A percentile compares a stretch with the other conserved stretches of the same genome.
These are phyloP conservation scores for Chrysanthemum makinoi DNA, from an alignment of 129 eudicot genomes.

Conservation along the genomic window DNA sequence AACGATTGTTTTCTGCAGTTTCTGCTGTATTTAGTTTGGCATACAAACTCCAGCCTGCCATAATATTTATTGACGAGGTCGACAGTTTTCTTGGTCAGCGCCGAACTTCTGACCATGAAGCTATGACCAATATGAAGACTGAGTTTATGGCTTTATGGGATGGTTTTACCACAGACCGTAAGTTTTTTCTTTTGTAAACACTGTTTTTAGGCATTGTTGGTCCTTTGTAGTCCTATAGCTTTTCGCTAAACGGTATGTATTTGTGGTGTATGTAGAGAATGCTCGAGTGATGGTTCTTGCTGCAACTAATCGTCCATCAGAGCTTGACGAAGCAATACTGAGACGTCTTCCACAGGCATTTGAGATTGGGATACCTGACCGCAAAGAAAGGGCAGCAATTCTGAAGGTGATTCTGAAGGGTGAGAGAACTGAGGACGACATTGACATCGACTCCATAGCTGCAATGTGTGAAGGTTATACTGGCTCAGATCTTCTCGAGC, in stretches of 20 bases:
- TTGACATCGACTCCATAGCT: constrained; percentile 65
- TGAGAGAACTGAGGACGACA: constrained; percentile 59
- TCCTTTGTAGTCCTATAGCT: not conserved
- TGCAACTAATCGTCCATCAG: constrained; percentile 95
- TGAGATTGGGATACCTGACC: constrained; percentile 84
- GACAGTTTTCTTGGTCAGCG: constrained; percentile 95
- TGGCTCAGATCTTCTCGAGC: constrained; percentile 89
- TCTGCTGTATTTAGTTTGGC: constrained; percentile 93
- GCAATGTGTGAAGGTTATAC: constrained; percentile 76
- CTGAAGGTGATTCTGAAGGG: constrained; percentile 72
- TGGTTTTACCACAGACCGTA: constrained; percentile 94
- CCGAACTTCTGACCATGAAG: constrained; percentile 76
- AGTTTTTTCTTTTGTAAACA: constrained; percentile 24
- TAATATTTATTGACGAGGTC: constrained; percentile 93
- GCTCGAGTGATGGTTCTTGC: constrained; percentile 94
- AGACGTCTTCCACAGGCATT: constrained; percentile 92
- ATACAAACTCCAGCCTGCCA: constrained; percentile 88
- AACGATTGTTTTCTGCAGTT: constrained; percentile 50
- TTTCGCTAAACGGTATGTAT: not conserved
- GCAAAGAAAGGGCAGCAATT: constrained; percentile 62
- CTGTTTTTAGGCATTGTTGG: not conserved
- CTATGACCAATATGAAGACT: constrained; percentile 81
- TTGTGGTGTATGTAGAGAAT: constrained; percentile 44
- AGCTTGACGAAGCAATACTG: constrained; percentile 91
- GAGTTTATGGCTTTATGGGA: constrained; percentile 97